Base-by-base conservation (phyloP, 2,329 filamentous ascomycete species). In the Botrytis deweyae region DNA sequence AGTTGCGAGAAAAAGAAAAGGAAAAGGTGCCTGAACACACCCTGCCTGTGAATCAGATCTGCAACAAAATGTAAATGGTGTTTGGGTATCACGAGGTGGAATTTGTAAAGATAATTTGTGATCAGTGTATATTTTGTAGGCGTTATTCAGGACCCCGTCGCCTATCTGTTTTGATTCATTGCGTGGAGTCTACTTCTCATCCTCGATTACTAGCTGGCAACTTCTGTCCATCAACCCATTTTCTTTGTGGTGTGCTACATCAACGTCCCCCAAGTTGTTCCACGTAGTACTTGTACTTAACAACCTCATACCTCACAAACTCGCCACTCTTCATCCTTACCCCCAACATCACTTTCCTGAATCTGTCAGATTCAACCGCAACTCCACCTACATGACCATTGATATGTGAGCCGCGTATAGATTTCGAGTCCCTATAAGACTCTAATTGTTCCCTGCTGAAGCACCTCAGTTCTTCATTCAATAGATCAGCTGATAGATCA, bases 261-360 rank as follows among this genome's bases (percentile, higher is more conserved):
- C 2, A 25, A 66, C 25, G 16, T 33, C 18, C 36, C 49, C 9
- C 36, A 16, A 10, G 1, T 33, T 12, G 55, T 33, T 20, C 38
- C 5, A 58, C 16, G 3, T 58, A 69, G 7, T 69, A 59, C n/a
- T 69, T 69, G 4, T 33, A 58, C 49, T 58, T 20, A 9, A 69
- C 66, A 69, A 69, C 66, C 10, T 69, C 38, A 69, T 58, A 69
- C 3, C 38, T 52, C 38, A 44, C 18, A 25, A 69, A 58, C n/a
- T 42, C 66, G 3, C 49, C 66, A 69, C 36, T 69, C n/a, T 69
- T 69, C 49, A 42, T 33, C 49, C n/a, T 69, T 4, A 44, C 66
- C 7, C 66, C 66, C 8, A 69, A 4, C 66, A 42, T 42, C 66
- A 69, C 5, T 12, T 12, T 44, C n/a, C 49, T 69, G 10, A 69